Evolutionary conservation across 2,329 filamentous ascomycete species (phyloP).

Genomic region (Botrytis sinoallii): DNA sequence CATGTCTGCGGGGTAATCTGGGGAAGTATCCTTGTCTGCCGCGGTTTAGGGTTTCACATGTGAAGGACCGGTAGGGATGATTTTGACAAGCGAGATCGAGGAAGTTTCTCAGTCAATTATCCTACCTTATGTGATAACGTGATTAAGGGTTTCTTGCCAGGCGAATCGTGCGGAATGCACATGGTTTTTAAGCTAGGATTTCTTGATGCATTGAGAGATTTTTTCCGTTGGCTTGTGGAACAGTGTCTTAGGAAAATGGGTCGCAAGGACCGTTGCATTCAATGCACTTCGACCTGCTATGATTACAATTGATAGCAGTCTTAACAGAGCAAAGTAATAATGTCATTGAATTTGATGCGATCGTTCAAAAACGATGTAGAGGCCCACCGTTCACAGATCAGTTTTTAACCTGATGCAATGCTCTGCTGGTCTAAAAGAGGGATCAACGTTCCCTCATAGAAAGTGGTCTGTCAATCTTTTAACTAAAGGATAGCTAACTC

Average conservation of each 20-base stretch:
- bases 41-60: neutral
- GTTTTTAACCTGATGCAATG: neutral
- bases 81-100: neutral
- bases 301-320: neutral
- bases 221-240: neutral
- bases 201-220: neutral
- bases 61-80: neutral
- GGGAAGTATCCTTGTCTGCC: constrained; percentile 2
- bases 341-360: rapidly evolving
- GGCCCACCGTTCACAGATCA: neutral
- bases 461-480: neutral
- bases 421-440: neutral
- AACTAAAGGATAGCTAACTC: neutral
- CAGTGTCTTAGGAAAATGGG: neutral
- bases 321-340: neutral
- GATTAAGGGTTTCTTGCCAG: neutral
- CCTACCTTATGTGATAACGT: neutral
- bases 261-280: neutral
- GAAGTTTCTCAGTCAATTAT: neutral
- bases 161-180: neutral
- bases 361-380: neutral
- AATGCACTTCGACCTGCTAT: neutral
- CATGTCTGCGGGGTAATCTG: constrained; percentile 11
- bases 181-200: neutral
- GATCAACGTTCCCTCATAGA: neutral